Evolutionary conservation across 179 eudicot genomes (phyloP), one percentile per base, ranked within the genome.

Genomic region (Carnegiea gigantea): DNA sequence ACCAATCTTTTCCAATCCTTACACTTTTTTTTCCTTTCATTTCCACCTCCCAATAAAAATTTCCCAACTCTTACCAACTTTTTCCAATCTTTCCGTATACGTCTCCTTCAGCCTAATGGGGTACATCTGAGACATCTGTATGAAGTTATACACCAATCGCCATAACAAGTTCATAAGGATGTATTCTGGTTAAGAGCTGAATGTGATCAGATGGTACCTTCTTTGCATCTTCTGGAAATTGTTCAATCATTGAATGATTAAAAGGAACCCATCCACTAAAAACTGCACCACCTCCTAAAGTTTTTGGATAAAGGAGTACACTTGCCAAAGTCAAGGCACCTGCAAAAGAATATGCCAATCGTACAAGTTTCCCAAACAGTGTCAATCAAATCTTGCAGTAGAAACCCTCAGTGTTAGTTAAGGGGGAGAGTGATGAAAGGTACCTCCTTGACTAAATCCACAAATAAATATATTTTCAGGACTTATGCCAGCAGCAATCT

Each of bases 381-480:
- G 11, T 17, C 13, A 28, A 53, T 49, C 76, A 53, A 78, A 54
- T 60, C 21, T 40, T 68, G 59, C 70, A 4, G 76, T 28, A 38
- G 3, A 68, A 51, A 44, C 51, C 70, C 17, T 6, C 15, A 28
- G 68, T 53, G 30, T 17, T 70, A 20, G 1, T 33, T 5, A 43
- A 49, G 79, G 78, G 33, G 40, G 33, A n/a, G 83, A 78, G 59
- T 48, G 49, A 51, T 17, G 10, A 46, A 77, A 72, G 72, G 67
- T 85, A 97, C 99, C 99, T 92, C 99, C 99, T 88, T 97, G 99
- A 89, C 99, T 97, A 83, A 95, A 95, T 80, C 99, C 99, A 81
- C 99, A 97, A 26, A 97, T 82, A 87, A 95, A 97, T 48, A 97
- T 86, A 78, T 95, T 97, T 11, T 86, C 90, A 51, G 99, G 99